Base-by-base conservation (phyloP, 2,329 filamentous ascomycete species). In the Sporothrix phasma region DNA sequence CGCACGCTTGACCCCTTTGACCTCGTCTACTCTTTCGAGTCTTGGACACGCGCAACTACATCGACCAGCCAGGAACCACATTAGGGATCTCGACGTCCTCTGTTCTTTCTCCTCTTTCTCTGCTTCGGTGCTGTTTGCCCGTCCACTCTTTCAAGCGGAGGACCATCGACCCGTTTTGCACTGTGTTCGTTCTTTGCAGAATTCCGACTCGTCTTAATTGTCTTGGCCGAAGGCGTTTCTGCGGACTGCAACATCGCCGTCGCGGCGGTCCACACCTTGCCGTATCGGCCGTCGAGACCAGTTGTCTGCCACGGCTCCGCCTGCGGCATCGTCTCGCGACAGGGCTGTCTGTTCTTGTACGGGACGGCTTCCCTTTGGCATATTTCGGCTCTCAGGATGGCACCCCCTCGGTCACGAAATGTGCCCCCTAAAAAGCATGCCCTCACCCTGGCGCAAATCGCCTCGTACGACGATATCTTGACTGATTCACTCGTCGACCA, bases 401-500 rank as follows among this genome's bases (percentile, higher is more conserved):
- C 68, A 43, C 64, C 64, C 7, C 47, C 59, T 15, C 62, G 64
- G 29, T 56, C 65, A 7, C 41, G 54, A 37, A 45, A 22, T 59
- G 64, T 46, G 65, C 59, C 74, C 46, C 70, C 74, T 19, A 84
- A 88, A 76, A 88, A 83, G 78, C 86, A 88, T 73, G 85, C 86
- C 67, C 81, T 99, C 70, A 96, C 92, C 7, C 81, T 97, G 70
- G 86, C 88, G 66, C 92, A 96, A 80, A 79, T 99, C 71, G 88
- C 92, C 37, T 88, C 88, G 59, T 97, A 97, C 79, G 94, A 99
- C 77, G 94, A 99, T 76, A 87, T 97, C 68, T 81, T 96, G 67
- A 99, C 94, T 7, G 94, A 99, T 82, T 89, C 90, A 69, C 85
- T 99, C 62, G 87, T 99, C 66, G 94, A 99, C 76, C 91, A 93